These are phyloP conservation scores for Blastobotrys raffinosifermentans DNA, from an alignment of 1,139 yeast species.

Conservation along the genomic window DNA sequence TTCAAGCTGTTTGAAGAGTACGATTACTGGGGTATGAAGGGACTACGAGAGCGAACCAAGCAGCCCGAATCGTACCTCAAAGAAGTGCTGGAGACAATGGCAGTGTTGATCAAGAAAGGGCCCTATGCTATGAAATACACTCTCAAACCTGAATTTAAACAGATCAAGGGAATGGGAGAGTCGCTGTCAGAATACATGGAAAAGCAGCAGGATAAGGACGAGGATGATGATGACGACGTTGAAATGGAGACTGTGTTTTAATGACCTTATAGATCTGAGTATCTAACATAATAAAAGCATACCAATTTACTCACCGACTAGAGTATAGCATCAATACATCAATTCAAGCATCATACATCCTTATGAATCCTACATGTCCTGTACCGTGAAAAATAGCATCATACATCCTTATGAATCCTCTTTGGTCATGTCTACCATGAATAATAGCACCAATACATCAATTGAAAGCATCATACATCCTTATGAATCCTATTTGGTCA, in stretches of 20 bases:
- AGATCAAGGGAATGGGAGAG: constrained; percentile 39
- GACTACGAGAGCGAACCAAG: constrained; percentile 85
- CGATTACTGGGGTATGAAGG: constrained; percentile 95
- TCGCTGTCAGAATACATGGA: constrained; percentile 25
- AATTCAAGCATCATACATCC: too few relatives aligned
- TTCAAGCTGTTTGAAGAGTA: constrained; percentile 89
- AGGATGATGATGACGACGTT: constrained; percentile 22
- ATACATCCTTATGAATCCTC: too few relatives aligned
- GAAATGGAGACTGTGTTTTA: constrained; percentile 25
- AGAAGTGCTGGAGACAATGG: constrained; percentile 86
- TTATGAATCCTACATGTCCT: too few relatives aligned
- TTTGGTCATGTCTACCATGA: too few relatives aligned
- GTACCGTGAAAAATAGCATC: too few relatives aligned
- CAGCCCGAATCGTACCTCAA: constrained; percentile 94
- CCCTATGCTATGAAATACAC: constrained; percentile 92
- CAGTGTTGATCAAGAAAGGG: constrained; percentile 85
- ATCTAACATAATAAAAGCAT: too few relatives aligned
- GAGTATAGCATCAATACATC: too few relatives aligned
- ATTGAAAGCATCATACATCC: too few relatives aligned
- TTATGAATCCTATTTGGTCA: too few relatives aligned
- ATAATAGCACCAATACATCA: too few relatives aligned
- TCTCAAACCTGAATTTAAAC: constrained; percentile 79
- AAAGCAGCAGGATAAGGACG: constrained; percentile 16
- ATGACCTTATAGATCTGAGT: too few relatives aligned
- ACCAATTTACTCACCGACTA: too few relatives aligned